Conservation (phyloP, 2,329 filamentous ascomycete species). For the Trichophyton schoenleinii region DNA sequence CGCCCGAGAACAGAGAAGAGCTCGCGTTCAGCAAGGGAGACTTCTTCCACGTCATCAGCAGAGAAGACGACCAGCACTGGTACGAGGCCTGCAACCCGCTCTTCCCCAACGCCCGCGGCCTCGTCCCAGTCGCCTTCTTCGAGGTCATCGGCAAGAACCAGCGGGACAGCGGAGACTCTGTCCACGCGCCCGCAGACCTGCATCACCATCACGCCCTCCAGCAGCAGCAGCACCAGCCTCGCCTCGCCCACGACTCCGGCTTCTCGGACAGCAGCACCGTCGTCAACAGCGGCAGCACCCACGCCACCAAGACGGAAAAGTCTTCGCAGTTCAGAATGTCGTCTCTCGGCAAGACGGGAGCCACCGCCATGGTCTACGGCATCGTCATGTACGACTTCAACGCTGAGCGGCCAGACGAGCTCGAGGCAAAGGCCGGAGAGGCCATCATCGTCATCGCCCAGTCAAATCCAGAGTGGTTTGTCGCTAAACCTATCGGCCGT, state of each 20-base stretch:
- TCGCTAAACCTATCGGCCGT: slow-evolving; percentile 95
- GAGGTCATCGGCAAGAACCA: slow-evolving; percentile 85
- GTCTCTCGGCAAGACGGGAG: slow-evolving; percentile 37
- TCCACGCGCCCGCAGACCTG: slow-evolving; percentile 35
- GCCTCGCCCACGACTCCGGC: slow-evolving; percentile 77
- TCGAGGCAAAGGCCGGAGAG: slow-evolving; percentile 89
- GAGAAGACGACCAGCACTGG: slow-evolving; percentile 90
- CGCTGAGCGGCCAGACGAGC: slow-evolving; percentile 86
- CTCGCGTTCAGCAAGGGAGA: slow-evolving; percentile 88
- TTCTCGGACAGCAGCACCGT: slow-evolving; percentile 53
- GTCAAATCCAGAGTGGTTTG: slow-evolving; percentile 98
- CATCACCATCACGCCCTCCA: slow-evolving; percentile 14
- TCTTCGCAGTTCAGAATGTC: slow-evolving; percentile 29
- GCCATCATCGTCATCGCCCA: slow-evolving; percentile 97
- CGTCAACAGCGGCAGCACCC: slow-evolving; percentile 13
- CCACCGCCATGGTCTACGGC: slow-evolving; percentile 85
- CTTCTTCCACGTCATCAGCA: slow-evolving; percentile 94
- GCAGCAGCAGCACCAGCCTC: slow-evolving; percentile 14
- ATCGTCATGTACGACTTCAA: slow-evolving; percentile 96
- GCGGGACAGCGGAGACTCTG: slow-evolving; percentile 66
- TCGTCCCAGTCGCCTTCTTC: slow-evolving; percentile 91
- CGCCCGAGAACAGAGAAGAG: slow-evolving; percentile 53
- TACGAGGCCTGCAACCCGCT: slow-evolving; percentile 97
- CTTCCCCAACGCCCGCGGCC: slow-evolving; percentile 66
- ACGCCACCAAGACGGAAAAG: slow-evolving; percentile 24